A percentile compares a stretch with the other conserved stretches of the same genome.
These are phyloP conservation scores for Sporormia fimetaria DNA, from an alignment of 495 filamentous ascomycete species.

Conservation along the genomic window DNA sequence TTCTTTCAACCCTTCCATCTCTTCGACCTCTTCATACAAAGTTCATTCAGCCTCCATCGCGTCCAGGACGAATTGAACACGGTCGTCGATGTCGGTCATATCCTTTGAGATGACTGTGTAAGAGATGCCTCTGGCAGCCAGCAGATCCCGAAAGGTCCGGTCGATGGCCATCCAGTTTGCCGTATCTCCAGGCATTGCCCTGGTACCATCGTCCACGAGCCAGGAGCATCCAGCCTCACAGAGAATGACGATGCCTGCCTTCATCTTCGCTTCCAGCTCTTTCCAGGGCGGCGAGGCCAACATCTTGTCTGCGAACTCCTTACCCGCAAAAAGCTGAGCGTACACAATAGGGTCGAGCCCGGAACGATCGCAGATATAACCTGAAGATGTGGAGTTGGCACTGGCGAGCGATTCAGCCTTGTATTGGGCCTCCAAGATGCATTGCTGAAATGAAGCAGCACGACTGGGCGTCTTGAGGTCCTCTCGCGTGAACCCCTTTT, in stretches of 20 bases:
- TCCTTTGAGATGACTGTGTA: conserved; percentile 18
- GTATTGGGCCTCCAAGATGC: conserved; percentile 39
- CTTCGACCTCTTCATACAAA: too few species aligned
- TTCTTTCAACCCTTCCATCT: too few species aligned
- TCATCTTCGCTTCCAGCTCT: conserved; percentile 33
- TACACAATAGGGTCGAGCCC: conserved; percentile 41
- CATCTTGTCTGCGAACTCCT: conserved; percentile 27
- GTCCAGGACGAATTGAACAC: conserved; percentile 17
- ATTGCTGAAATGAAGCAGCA: conserved; percentile 34
- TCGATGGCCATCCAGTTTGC: conserved; percentile 36
- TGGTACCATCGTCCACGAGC: conserved; percentile 40
- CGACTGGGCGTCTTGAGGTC: conserved; percentile 33
- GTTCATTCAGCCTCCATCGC: too few species aligned
- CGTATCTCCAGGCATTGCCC: conserved; percentile 38
- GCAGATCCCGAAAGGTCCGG: conserved; percentile 19
- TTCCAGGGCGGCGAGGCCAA: conserved; percentile 29
- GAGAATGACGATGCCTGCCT: conserved; percentile 33
- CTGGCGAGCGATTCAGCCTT: conserved; percentile 29
- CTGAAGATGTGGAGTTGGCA: conserved; percentile 5
- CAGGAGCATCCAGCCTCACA: conserved; percentile 37
- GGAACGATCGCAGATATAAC: conserved; percentile 44
- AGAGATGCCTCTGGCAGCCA: conserved; percentile 17
- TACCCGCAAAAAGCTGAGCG: conserved; percentile 33
- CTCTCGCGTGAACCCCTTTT: conserved; percentile 32
- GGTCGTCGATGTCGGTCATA: conserved; percentile 4